phyloP scores from a whole-genome alignment of 2,329 filamentous ascomycete species.

The Penicillium hordei region DNA sequence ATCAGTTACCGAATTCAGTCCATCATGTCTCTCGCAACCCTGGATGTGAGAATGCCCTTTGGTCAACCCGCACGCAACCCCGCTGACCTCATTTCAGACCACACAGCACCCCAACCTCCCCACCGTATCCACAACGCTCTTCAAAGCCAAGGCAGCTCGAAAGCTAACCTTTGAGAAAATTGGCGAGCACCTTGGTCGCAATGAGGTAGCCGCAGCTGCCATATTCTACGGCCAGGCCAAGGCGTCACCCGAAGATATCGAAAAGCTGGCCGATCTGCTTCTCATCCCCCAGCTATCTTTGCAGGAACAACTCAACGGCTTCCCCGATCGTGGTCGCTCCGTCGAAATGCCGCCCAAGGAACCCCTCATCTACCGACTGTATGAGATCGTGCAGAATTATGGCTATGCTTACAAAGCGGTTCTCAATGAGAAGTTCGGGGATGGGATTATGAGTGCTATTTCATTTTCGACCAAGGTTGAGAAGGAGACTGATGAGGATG shows the following conservation, averaged over 20 bases:
- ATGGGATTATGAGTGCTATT: conserved; percentile 97
- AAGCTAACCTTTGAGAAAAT: conserved; percentile 78
- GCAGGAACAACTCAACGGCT: conserved; percentile 64
- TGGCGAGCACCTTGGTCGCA: conserved; percentile 68
- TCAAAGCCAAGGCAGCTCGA: conserved; percentile 74
- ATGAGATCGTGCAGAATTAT: conserved; percentile 95
- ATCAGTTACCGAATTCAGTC: not conserved
- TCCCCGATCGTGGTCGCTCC: conserved; percentile 76
- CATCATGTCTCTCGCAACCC: conserved; percentile 46
- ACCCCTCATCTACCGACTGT: conserved; percentile 84
- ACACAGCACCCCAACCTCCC: conserved; percentile 62
- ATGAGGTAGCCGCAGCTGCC: conserved; percentile 81
- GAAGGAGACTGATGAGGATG: conserved; percentile 85
- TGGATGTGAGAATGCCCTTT: conserved; percentile 38
- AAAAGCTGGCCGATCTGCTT: conserved; percentile 66
- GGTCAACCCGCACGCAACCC: not conserved
- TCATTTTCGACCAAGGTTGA: conserved; percentile 87
- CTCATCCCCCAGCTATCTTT: conserved; percentile 59
- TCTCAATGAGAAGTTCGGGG: conserved; percentile 90
- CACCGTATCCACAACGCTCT: conserved; percentile 68
- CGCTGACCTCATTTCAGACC: conserved; percentile 22
- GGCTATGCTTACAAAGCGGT: conserved; percentile 95
- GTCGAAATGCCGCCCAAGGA: conserved; percentile 83
- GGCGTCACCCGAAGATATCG: conserved; percentile 68
- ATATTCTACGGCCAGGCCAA: conserved; percentile 87